phyloP scores from a whole-genome alignment of 2,329 filamentous ascomycete species.

The Pseudogymnoascus sp. region DNA sequence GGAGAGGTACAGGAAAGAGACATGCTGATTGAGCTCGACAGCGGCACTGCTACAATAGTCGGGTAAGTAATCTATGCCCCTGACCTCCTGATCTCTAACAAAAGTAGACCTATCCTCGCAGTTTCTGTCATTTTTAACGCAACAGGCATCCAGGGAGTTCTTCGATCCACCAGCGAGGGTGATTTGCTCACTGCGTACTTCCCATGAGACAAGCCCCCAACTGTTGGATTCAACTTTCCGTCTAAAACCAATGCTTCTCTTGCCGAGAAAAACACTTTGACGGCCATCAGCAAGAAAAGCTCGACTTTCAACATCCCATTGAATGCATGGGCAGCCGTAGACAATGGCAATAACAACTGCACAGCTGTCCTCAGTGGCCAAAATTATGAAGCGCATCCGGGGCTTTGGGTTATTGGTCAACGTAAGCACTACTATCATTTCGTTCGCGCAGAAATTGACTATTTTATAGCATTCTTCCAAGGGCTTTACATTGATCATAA shows the following conservation, averaged over 20 bases:
- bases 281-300: background rate
- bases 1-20: background rate
- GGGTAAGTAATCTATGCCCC: background rate
- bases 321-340: background rate
- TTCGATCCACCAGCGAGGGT: background rate
- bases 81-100: background rate
- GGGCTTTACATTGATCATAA: background rate
- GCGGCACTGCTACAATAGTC: background rate
- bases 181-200: conserved; percentile 12
- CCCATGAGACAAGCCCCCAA: conserved; percentile 11
- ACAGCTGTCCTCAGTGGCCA: background rate
- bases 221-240: conserved; percentile 13
- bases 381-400: background rate
- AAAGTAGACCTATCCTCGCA: background rate
- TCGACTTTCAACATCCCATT: background rate
- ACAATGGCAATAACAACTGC: background rate
- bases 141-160: background rate
- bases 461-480: background rate
- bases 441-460: background rate
- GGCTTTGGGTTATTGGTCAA: background rate
- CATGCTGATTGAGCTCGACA: background rate
- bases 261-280: background rate
- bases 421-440: background rate
- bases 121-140: background rate
- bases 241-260: conserved; percentile 8